A percentile compares a stretch with the other conserved stretches of the same genome.
Evolutionary conservation across 345 rosid species (phyloP).

Genomic region (Eucalyptus brandiana): DNA sequence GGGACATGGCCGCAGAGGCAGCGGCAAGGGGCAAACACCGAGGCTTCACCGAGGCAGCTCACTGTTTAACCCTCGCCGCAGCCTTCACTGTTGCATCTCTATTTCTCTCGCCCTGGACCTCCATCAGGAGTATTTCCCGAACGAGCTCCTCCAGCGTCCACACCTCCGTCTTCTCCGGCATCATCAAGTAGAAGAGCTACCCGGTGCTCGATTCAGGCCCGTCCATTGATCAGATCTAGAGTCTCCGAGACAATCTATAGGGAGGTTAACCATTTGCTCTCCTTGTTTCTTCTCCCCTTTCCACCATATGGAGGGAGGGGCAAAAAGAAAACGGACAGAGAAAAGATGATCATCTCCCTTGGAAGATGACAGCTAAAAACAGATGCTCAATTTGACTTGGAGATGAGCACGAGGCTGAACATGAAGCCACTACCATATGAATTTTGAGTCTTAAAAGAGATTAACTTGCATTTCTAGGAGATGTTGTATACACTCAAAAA

Average conservation of each 20-base stretch:
- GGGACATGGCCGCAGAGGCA: background rate
- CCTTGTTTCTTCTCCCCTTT: too few species aligned
- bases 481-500: background rate
- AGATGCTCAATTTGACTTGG: too few species aligned
- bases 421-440: background rate
- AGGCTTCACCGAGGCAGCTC: background rate
- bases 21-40: fast-evolving
- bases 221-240: too few species aligned
- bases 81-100: background rate
- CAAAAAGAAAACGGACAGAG: too few species aligned
- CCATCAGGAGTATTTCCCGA: background rate
- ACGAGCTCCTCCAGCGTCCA: background rate
- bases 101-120: background rate
- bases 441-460: background rate
- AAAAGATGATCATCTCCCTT: too few species aligned
- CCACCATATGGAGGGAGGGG: too few species aligned
- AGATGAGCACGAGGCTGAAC: too few species aligned
- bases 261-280: too few species aligned
- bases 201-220: fast-evolving
- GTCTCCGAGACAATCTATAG: too few species aligned
- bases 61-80: background rate
- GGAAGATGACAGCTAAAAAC: too few species aligned
- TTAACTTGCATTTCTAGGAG: background rate
- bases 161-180: background rate
- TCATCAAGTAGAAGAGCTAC: background rate